Percentiles rank a stretch among this genome's conserved stretches.
Evolutionary conservation across 495 filamentous ascomycete species (phyloP).

Genomic region (Aspergillus coremiiformis): DNA sequence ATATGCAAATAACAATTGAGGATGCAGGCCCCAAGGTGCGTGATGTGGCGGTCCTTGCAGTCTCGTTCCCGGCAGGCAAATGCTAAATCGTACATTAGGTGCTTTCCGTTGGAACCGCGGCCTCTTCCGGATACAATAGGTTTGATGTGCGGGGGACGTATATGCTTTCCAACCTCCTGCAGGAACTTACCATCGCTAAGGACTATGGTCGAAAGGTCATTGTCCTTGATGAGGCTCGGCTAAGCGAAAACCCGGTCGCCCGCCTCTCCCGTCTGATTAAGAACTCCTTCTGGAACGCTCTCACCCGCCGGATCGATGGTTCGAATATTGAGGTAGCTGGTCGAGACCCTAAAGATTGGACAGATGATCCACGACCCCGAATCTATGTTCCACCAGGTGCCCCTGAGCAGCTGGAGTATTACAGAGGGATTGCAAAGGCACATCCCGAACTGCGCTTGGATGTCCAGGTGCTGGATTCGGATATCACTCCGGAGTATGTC

Average conservation of each 20-base stretch:
- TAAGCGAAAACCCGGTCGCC: slow-evolving; percentile 89
- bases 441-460: slow-evolving; percentile 78
- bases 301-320: slow-evolving; percentile 83
- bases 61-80: background rate
- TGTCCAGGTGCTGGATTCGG: slow-evolving; percentile 64
- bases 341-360: slow-evolving; percentile 86
- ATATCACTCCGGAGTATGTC: slow-evolving; percentile 68
- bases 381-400: slow-evolving; percentile 84
- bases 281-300: slow-evolving; percentile 79
- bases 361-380: slow-evolving; percentile 74
- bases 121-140: slow-evolving; percentile 72
- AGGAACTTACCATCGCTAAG: slow-evolving; percentile 86
- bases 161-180: slow-evolving; percentile 88
- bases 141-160: slow-evolving; percentile 90
- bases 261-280: slow-evolving; percentile 79
- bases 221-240: slow-evolving; percentile 74
- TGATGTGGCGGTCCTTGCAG: background rate
- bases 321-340: slow-evolving; percentile 80
- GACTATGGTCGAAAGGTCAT: slow-evolving; percentile 77
- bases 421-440: slow-evolving; percentile 62
- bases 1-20: slow-evolving; percentile 95
- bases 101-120: slow-evolving; percentile 74
- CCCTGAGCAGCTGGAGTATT: slow-evolving; percentile 85
- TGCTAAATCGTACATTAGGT: slow-evolving; percentile 36
- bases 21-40: slow-evolving; percentile 85